phyloP scores from a whole-genome alignment of 2,329 filamentous ascomycete species.

The Xylaria digitata region DNA sequence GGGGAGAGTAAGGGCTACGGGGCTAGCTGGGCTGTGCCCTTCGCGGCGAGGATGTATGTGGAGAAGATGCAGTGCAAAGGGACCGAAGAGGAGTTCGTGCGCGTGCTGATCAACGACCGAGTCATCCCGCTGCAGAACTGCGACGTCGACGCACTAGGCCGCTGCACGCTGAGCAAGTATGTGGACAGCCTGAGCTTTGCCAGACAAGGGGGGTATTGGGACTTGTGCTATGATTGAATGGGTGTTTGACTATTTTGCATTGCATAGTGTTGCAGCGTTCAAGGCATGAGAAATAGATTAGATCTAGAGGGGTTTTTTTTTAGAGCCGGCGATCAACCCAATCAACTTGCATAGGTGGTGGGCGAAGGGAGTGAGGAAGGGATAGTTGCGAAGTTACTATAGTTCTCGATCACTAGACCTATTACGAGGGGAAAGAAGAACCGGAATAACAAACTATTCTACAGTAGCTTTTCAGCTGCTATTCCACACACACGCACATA shows the following conservation, averaged over 20 bases:
- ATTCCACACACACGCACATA: slow-evolving; percentile 7
- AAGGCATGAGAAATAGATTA: not conserved
- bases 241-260: not conserved
- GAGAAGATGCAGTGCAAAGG: slow-evolving; percentile 82
- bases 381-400: not conserved
- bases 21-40: slow-evolving; percentile 83
- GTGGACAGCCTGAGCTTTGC: slow-evolving; percentile 82
- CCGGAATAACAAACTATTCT: slow-evolving; percentile 18
- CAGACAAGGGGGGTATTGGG: slow-evolving; percentile 77
- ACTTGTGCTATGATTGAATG: slow-evolving; percentile 65
- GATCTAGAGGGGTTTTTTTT: not conserved
- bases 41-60: slow-evolving; percentile 83
- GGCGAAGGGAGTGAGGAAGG: slow-evolving; percentile 2
- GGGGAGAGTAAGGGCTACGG: slow-evolving; percentile 74
- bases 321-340: slow-evolving; percentile 9
- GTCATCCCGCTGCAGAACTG: slow-evolving; percentile 80
- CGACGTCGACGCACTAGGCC: slow-evolving; percentile 73
- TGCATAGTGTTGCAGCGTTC: not conserved
- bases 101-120: slow-evolving; percentile 85
- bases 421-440: not conserved
- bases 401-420: slow-evolving; percentile 11
- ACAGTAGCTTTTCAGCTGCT: slow-evolving; percentile 18
- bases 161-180: slow-evolving; percentile 77
- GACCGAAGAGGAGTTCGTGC: slow-evolving; percentile 73
- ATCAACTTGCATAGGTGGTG: not conserved